phyloP scores from a whole-genome alignment of 1,284 basidiomycete species.

The Butyriboletus appendiculatus region DNA sequence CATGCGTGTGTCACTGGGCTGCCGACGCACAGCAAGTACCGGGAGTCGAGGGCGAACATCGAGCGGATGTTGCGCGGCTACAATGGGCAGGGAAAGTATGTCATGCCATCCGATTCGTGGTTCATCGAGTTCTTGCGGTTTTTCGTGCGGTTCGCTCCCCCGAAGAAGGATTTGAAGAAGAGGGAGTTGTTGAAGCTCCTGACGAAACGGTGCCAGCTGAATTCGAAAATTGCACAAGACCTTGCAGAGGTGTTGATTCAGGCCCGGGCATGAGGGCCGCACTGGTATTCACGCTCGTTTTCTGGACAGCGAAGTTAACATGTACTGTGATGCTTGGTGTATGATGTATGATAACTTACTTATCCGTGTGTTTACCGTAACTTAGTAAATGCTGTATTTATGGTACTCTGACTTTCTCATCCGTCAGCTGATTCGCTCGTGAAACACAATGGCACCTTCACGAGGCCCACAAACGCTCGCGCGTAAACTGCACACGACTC shows the following conservation, averaged over 20 bases:
- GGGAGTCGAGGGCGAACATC: conserved; percentile 18
- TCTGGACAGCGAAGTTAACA: not conserved
- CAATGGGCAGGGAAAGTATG: conserved; percentile 13
- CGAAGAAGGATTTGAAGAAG: conserved; percentile 12
- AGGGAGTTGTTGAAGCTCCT: conserved; percentile 20
- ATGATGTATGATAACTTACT: too few relatives aligned
- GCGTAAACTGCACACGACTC: conserved; percentile 60
- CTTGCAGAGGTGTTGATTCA: conserved; percentile 12
- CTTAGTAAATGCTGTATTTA: too few relatives aligned
- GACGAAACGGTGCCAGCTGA: conserved; percentile 26
- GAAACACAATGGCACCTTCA: conserved; percentile 57
- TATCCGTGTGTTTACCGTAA: not conserved
- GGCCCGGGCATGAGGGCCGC: not conserved
- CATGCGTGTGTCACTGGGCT: conserved; percentile 41
- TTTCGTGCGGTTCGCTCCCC: conserved; percentile 17
- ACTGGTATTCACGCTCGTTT: not conserved
- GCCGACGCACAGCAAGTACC: conserved; percentile 15
- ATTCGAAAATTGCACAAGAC: conserved; percentile 16
- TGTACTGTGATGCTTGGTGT: not conserved
- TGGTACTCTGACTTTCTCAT: not conserved
- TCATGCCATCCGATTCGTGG: conserved; percentile 29
- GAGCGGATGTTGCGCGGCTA: conserved; percentile 17
- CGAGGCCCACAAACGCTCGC: conserved; percentile 60
- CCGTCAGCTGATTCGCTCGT: not conserved
- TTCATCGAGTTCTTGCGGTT: conserved; percentile 24